phyloP scores from a whole-genome alignment of 129 eudicot species.

The Arctium minus region DNA sequence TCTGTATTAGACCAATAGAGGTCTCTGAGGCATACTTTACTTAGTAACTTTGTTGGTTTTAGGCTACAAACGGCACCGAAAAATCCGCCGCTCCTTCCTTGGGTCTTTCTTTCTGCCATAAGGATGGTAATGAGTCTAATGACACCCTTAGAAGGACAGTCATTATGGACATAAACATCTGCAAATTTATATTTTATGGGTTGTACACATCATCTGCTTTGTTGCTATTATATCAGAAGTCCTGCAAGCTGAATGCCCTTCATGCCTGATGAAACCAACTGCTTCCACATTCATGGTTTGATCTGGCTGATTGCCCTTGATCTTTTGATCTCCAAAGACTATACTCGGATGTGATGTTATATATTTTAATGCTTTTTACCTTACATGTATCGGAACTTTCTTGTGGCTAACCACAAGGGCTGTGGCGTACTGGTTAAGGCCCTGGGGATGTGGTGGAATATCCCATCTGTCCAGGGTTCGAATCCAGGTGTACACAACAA shows the following conservation, averaged over 20 bases:
- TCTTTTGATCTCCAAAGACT: background rate
- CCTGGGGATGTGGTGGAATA: no score
- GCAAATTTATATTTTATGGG: background rate
- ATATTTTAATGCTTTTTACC: background rate
- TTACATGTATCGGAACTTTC: background rate
- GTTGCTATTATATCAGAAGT: background rate
- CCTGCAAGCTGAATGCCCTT: background rate
- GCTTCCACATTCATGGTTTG: background rate
- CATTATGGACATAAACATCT: background rate
- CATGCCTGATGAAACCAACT: background rate
- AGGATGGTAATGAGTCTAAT: background rate
- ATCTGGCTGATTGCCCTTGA: background rate
- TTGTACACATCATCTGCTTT: background rate
- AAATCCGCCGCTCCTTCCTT: background rate
- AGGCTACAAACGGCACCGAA: background rate
- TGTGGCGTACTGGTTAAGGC: no score
- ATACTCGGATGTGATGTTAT: background rate
- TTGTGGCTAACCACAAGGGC: no score
- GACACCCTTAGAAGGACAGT: background rate
- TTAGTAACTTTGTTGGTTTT: background rate
- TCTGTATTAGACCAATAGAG: background rate
- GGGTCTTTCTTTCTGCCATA: background rate
- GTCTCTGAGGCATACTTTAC: background rate
- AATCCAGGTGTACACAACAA: no score
- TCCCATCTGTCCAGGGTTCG: no score